Evolutionary conservation across 176 grass and related monocot genomes (phyloP).

Genomic region (Calamus simplicifolius): DNA sequence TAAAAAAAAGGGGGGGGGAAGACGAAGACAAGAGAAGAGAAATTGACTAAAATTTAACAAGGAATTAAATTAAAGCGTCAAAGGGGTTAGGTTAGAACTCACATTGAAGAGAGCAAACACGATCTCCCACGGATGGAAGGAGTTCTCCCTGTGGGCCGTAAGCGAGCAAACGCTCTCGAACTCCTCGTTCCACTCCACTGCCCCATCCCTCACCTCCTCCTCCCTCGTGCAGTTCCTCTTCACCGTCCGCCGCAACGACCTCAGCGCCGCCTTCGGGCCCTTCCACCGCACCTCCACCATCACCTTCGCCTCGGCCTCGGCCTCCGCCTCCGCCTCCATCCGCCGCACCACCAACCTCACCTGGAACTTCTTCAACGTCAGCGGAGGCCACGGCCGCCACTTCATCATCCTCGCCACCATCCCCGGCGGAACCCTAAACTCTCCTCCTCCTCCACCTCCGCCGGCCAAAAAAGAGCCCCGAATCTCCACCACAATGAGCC

Average conservation of each 20-base stretch:
- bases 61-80: too few species aligned
- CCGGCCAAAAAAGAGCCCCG: too few species aligned
- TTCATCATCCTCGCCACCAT: constrained; percentile 73
- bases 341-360: constrained; percentile 56
- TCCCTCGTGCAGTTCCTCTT: constrained; percentile 76
- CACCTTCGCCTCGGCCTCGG: constrained; percentile 22
- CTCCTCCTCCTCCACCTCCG: too few species aligned
- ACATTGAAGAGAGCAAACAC: constrained; percentile 70
- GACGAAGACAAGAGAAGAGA: too few species aligned
- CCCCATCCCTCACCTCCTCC: constrained; percentile 31
- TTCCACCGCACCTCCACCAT: constrained; percentile 63
- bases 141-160: constrained; percentile 44
- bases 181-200: constrained; percentile 74
- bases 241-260: constrained; percentile 66
- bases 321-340: constrained; percentile 24
- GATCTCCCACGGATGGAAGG: constrained; percentile 78
- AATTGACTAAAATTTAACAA: too few species aligned
- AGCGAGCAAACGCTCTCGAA: constrained; percentile 60
- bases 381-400: constrained; percentile 76
- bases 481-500: too few species aligned
- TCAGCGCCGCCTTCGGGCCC: constrained; percentile 50
- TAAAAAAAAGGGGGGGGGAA: not conserved
- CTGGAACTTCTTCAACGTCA: constrained; percentile 43
- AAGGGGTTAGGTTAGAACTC: constrained; percentile 22
- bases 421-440: not conserved